Conservation (phyloP, 2,329 filamentous ascomycete genomes). For the Dendryphion nanum region DNA sequence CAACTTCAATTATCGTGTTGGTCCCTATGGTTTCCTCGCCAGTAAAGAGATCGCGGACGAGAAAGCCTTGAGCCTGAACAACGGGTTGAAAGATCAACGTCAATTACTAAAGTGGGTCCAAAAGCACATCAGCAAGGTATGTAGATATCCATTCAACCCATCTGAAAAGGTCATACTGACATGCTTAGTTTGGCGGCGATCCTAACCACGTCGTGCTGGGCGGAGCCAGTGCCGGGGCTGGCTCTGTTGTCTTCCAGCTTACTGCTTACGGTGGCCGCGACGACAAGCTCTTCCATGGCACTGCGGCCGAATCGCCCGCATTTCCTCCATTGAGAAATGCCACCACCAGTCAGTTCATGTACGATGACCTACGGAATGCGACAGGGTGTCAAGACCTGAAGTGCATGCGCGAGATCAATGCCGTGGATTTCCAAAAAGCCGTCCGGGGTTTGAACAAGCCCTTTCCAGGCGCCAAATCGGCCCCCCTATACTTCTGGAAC, state of each 20-base stretch:
- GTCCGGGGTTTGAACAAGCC: slow-evolving; percentile 33
- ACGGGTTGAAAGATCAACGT: slow-evolving; percentile 39
- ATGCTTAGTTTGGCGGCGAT: slow-evolving; percentile 37
- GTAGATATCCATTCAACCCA: slow-evolving; percentile 2
- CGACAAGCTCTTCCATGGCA: slow-evolving; percentile 37
- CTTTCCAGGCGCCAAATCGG: slow-evolving; percentile 35
- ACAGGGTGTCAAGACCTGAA: slow-evolving; percentile 38
- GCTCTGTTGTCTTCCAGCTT: slow-evolving; percentile 37
- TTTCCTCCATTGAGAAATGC: slow-evolving; percentile 42
- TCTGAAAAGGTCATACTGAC: neutral
- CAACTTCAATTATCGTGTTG: slow-evolving; percentile 43
- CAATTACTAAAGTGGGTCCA: slow-evolving; percentile 37
- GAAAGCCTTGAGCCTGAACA: slow-evolving; percentile 32
- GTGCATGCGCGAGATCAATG: slow-evolving; percentile 40
- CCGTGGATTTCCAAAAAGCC: slow-evolving; percentile 38
- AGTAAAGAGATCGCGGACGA: slow-evolving; percentile 28
- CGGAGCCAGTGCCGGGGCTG: slow-evolving; percentile 42
- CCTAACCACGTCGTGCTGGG: slow-evolving; percentile 39
- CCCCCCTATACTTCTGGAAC: slow-evolving; percentile 43
- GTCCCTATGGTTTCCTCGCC: slow-evolving; percentile 40
- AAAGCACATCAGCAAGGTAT: slow-evolving; percentile 28
- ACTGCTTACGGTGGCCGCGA: slow-evolving; percentile 37
- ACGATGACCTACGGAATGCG: slow-evolving; percentile 34
- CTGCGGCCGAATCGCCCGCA: slow-evolving; percentile 32
- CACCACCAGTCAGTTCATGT: slow-evolving; percentile 43